These are phyloP conservation scores for Alternaria incomplexa DNA, from an alignment of 2,329 filamentous ascomycete species.

Conservation along the genomic window DNA sequence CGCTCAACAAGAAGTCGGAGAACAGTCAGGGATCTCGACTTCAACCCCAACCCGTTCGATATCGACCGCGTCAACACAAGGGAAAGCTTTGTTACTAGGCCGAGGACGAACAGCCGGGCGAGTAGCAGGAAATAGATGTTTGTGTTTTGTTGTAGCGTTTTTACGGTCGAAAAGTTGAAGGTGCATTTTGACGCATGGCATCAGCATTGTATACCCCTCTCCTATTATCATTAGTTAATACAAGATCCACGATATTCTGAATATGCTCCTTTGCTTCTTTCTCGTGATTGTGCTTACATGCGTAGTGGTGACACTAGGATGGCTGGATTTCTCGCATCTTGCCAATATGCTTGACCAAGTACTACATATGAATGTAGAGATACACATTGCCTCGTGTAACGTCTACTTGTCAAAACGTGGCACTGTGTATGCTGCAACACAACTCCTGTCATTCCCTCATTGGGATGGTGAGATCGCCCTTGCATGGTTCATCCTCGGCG, in stretches of 20 bases:
- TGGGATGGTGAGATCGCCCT: neutral
- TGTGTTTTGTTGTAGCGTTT: slow-evolving; percentile 6
- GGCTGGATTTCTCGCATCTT: neutral
- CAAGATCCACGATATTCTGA: slow-evolving; percentile 7
- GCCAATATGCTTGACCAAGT: neutral
- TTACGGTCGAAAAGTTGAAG: slow-evolving; percentile 4
- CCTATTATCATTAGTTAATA: slow-evolving; percentile 5
- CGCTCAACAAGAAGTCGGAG: slow-evolving; percentile 33
- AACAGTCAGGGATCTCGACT: slow-evolving; percentile 35
- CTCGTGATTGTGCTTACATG: neutral
- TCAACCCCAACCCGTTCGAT: slow-evolving; percentile 56
- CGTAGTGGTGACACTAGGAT: neutral
- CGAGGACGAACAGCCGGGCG: slow-evolving; percentile 27
- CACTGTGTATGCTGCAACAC: neutral
- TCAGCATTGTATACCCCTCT: slow-evolving; percentile 34
- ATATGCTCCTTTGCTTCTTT: neutral
- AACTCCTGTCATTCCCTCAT: neutral
- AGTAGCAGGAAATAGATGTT: slow-evolving; percentile 12
- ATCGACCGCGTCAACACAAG: slow-evolving; percentile 57
- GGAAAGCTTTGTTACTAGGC: slow-evolving; percentile 50
- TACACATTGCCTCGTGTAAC: neutral
- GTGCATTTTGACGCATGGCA: slow-evolving; percentile 7
- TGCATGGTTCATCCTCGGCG: neutral
- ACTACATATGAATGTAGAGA: neutral
- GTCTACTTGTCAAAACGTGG: neutral